Conservation (phyloP, 805 yeast genomes). For the Ogataea wickerhamii region DNA sequence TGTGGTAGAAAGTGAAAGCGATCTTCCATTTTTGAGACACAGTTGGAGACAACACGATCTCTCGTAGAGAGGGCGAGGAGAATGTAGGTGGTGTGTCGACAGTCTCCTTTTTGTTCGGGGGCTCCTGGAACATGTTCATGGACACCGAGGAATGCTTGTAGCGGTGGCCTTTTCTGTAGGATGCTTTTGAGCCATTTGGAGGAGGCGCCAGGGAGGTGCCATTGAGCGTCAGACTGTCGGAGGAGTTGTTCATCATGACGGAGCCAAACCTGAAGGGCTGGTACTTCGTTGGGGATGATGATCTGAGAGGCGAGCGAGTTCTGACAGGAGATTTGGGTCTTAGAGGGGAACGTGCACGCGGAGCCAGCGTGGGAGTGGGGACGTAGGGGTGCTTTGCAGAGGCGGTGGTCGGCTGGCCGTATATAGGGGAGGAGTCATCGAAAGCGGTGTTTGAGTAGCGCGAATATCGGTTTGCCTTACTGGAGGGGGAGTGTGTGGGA, state of each 20-base stretch:
- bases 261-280: conserved; percentile 68
- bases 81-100: conserved; percentile 57
- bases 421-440: background rate
- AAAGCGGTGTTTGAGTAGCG: background rate
- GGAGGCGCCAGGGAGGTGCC: conserved; percentile 11
- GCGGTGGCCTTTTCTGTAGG: conserved; percentile 88
- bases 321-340: conserved; percentile 27
- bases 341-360: conserved; percentile 22
- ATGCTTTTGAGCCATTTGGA: conserved; percentile 40
- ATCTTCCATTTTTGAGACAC: conserved; percentile 56
- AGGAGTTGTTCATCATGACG: conserved; percentile 33
- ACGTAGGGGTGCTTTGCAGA: conserved; percentile 7
- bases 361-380: conserved; percentile 20
- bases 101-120: conserved; percentile 62
- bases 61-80: conserved; percentile 69
- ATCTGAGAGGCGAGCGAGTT: conserved; percentile 24
- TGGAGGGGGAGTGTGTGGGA: background rate
- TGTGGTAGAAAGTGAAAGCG: conserved; percentile 56
- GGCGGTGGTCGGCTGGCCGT: background rate
- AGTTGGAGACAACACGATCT: conserved; percentile 58
- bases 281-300: conserved; percentile 32
- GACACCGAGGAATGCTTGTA: conserved; percentile 96
- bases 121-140: conserved; percentile 93
- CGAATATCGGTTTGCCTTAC: background rate
- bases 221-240: conserved; percentile 15